Conservation (phyloP, 2,329 filamentous ascomycete genomes). For the Monosporascus sp. region DNA sequence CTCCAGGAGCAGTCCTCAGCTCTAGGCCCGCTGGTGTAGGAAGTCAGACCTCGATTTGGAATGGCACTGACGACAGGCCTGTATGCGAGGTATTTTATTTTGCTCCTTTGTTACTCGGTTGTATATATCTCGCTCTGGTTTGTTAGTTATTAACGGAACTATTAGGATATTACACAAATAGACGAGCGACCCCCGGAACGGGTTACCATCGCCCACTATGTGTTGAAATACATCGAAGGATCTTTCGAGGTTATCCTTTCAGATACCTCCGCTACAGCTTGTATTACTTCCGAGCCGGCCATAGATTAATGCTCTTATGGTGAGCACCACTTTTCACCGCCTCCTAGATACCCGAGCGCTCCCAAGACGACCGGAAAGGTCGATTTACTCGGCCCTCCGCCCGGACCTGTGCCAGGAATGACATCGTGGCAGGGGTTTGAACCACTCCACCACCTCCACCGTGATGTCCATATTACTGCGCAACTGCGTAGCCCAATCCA, state of each 20-base stretch:
- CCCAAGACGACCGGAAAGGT: constrained; percentile 35
- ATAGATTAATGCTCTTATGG: constrained; percentile 33
- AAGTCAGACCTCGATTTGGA: no score
- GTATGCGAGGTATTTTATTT: no score
- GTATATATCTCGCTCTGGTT: no score
- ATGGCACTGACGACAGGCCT: no score
- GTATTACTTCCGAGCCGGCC: constrained; percentile 45
- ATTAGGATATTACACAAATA: constrained; percentile 1
- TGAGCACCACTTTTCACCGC: constrained; percentile 49
- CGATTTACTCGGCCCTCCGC: constrained; percentile 48
- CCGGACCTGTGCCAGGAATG: constrained; percentile 35
- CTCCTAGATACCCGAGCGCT: constrained; percentile 46
- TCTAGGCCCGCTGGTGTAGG: no score
- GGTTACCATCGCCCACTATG: constrained; percentile 36
- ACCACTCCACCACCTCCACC: no score
- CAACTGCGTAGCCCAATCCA: no score
- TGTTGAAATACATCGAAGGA: constrained; percentile 52
- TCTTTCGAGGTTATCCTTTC: constrained; percentile 43
- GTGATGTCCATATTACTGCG: no score
- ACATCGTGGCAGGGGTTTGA: constrained; percentile 43
- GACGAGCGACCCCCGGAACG: constrained; percentile 13
- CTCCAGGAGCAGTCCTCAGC: no score
- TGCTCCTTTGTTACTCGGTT: no score
- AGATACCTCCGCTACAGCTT: constrained; percentile 52
- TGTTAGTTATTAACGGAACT: no score